Conservation (phyloP, 2,329 filamentous ascomycete species). For the Mollisiaceae sp. region DNA sequence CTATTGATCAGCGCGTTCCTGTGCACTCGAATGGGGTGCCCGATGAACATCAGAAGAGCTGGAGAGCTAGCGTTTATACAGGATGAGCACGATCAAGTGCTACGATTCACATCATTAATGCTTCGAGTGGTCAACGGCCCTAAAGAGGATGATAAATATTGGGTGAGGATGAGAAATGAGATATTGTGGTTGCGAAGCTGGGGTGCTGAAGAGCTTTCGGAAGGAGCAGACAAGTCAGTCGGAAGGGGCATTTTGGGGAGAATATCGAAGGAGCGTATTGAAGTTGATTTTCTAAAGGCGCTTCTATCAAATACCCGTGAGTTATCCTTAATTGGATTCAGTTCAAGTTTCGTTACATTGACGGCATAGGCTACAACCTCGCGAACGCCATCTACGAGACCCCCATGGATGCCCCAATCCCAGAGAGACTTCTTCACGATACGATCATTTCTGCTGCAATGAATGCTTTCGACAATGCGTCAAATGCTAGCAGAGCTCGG, state of each 20-base stretch:
- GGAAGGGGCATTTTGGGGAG: constrained; percentile 61
- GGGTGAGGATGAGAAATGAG: constrained; percentile 65
- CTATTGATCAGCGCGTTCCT: constrained; percentile 66
- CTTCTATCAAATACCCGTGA: constrained; percentile 66
- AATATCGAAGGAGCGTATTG: constrained; percentile 65
- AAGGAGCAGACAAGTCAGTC: constrained; percentile 42
- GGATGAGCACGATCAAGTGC: constrained; percentile 67
- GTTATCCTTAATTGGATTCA: constrained; percentile 39
- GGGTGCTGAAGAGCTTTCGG: constrained; percentile 57
- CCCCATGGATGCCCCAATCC: constrained; percentile 54
- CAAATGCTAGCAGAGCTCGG: constrained; percentile 77
- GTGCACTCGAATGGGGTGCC: constrained; percentile 55
- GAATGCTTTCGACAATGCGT: constrained; percentile 79
- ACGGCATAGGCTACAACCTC: constrained; percentile 60
- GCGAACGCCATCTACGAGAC: constrained; percentile 67
- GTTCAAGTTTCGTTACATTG: constrained; percentile 18
- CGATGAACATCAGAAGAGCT: constrained; percentile 56
- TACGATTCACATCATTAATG: constrained; percentile 56
- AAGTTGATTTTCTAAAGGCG: constrained; percentile 72
- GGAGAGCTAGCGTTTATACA: constrained; percentile 69
- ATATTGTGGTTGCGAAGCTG: constrained; percentile 77
- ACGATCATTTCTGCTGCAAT: constrained; percentile 68
- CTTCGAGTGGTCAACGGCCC: constrained; percentile 48
- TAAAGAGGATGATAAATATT: constrained; percentile 67
- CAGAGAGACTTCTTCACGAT: constrained; percentile 57